Evolutionary conservation across 768 basidiomycete genomes (phyloP).

Genomic region (Suillus alpinus): DNA sequence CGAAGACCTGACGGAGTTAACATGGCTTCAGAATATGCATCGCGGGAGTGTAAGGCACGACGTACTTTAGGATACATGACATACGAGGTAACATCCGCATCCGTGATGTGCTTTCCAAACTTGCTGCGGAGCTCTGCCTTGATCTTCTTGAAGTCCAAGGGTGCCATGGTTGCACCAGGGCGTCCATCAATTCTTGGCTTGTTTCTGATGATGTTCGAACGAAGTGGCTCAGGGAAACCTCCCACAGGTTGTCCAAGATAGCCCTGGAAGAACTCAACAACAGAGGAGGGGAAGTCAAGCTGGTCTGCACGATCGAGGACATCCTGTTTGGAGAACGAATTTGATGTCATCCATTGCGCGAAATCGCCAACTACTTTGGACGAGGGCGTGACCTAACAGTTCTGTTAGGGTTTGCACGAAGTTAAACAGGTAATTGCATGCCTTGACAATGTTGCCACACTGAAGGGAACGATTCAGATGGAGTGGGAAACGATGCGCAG

Average conservation of each 20-base stretch:
- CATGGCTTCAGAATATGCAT: constrained; percentile 7
- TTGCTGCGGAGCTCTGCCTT: constrained; percentile 90
- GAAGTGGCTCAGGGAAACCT: constrained; percentile 97
- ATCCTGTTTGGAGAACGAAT: constrained; percentile 82
- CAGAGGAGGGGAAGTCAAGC: constrained; percentile 96
- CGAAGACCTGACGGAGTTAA: constrained; percentile 69
- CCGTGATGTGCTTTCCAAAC: constrained; percentile 93
- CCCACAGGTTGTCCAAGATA: constrained; percentile 97
- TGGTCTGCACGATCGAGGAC: constrained; percentile 83
- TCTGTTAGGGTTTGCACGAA: not conserved
- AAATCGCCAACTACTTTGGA: constrained; percentile 99
- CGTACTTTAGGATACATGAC: constrained; percentile 97
- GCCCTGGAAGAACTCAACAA: constrained; percentile 99
- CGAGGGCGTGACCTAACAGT: constrained; percentile 82
- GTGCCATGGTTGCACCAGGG: constrained; percentile 83
- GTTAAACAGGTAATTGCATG: constrained; percentile 2
- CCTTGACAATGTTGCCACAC: constrained; percentile 98
- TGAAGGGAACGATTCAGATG: constrained; percentile 26
- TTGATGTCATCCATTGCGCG: constrained; percentile 99
- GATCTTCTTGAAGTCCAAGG: constrained; percentile 94
- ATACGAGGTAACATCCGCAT: constrained; percentile 90
- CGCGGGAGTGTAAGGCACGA: constrained; percentile 9
- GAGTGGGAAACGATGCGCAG: constrained; percentile 11
- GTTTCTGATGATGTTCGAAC: constrained; percentile 87
- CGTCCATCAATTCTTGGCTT: constrained; percentile 92